Conservation (phyloP, 305 asterid species). For the Fraxinus velutina region DNA sequence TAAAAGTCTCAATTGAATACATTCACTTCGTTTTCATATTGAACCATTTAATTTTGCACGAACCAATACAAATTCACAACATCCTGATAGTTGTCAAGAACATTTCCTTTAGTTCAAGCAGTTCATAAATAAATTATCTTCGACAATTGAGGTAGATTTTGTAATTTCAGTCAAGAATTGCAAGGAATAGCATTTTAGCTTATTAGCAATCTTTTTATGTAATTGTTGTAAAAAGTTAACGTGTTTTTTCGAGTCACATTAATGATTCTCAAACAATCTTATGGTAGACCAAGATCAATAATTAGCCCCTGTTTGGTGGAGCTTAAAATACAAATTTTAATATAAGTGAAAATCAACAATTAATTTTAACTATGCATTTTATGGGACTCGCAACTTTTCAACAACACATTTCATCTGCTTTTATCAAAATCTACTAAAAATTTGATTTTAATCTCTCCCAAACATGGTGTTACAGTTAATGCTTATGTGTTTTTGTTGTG, state of each 20-base stretch:
- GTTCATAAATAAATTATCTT: background rate
- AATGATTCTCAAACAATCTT: background rate
- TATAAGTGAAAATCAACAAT: too few relatives aligned
- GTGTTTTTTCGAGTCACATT: too few relatives aligned
- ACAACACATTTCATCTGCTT: too few relatives aligned
- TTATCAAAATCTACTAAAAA: too few relatives aligned
- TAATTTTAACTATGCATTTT: too few relatives aligned
- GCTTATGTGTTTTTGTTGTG: background rate
- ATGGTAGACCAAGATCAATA: background rate
- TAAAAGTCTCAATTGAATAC: too few relatives aligned
- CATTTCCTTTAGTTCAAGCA: background rate
- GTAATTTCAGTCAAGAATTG: background rate
- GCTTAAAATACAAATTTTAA: too few relatives aligned
- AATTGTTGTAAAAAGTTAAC: background rate
- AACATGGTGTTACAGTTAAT: too few relatives aligned
- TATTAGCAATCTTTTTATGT: background rate
- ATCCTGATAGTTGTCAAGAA: background rate
- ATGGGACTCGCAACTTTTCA: too few relatives aligned
- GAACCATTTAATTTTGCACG: background rate
- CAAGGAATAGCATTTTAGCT: background rate
- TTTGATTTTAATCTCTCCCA: too few relatives aligned
- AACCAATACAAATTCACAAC: background rate
- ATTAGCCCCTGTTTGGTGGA: too few relatives aligned
- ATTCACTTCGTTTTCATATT: too few relatives aligned
- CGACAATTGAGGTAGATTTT: background rate